Base-by-base conservation (phyloP, 2,329 filamentous ascomycete genomes). In the Gaeumannomyces sp. region DNA sequence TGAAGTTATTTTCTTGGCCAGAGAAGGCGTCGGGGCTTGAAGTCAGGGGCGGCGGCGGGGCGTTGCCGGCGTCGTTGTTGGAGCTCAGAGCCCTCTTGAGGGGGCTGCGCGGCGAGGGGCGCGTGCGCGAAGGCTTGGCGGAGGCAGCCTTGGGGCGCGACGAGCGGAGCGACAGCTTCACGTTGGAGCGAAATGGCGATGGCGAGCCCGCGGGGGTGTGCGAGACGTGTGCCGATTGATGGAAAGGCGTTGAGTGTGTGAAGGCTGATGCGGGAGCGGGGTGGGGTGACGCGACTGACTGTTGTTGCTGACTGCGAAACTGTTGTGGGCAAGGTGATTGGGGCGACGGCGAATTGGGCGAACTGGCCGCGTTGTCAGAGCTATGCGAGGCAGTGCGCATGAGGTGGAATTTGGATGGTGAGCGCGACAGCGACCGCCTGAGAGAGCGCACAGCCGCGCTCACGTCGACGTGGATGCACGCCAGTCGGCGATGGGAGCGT, bases 401-500 rank as follows among this genome's bases (percentile, higher is more conserved):
- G 50, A 96, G 79, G 65, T 85, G 83, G 75, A 95, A 94, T 76
- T 95, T 96, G 38, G 94, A 97, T 14, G 94, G 94, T n/a, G 94
- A 97, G 71, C 93, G 86, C 65, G 93, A 97, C 68, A 97, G 83
- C 31, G 94, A 97, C 70, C 92, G 90, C 69, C 93, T 86, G 66
- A 97, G 82, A 72, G 92, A 91, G 73, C 92, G 86, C 68, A 97
- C 90, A 66, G 91, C 89, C 62, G 91, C 88, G 67, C 90, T 89
- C 64, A 92, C 87, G 79, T 96, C 91, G 71, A 94, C 89, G 77
- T 91, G 89, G 75, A n/a, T 92, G 91, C 67, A 87, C 86, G 72
- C 91, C 88, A 61, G 91, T 94, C 66, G 94, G 93, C 67, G 93
- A 97, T 69, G 92, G 89, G 71, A 97, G 83, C 73, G 95, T 92